Percentiles rank a stretch among this genome's conserved stretches.
These are phyloP conservation scores for Globisporangium nunn DNA, from an alignment of 352 stramenopile genomes.

Conservation along the genomic window DNA sequence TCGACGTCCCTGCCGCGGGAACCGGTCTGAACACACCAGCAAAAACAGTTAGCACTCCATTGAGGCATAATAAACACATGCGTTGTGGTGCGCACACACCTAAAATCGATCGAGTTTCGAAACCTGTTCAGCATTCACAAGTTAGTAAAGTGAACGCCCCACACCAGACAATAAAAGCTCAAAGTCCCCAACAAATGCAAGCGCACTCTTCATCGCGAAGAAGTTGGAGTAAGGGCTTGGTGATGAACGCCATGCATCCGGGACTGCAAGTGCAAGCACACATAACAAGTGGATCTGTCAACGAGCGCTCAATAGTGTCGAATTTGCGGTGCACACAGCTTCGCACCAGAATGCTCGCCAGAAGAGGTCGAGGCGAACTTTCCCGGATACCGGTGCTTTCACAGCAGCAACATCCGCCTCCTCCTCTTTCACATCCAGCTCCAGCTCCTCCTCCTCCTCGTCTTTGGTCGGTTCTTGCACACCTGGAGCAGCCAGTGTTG, in stretches of 20 bases:
- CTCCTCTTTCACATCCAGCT: conserved; percentile 26
- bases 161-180: too few species aligned
- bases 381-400: conserved; percentile 14
- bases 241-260: conserved; percentile 71
- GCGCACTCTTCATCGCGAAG: conserved; percentile 49
- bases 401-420: conserved; percentile 10
- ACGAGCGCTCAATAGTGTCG: neutral
- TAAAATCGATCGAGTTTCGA: conserved; percentile 63
- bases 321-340: too few species aligned
- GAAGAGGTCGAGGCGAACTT: conserved; percentile 64
- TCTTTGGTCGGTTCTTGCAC: neutral
- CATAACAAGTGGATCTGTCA: neutral
- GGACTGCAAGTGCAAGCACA: conserved; percentile 20
- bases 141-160: conserved; percentile 1
- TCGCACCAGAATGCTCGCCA: conserved; percentile 78
- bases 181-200: neutral
- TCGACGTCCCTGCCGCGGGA: conserved; percentile 56
- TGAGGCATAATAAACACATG: too few species aligned
- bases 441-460: conserved; percentile 20
- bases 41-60: neutral
- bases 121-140: conserved; percentile 29
- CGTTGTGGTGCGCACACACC: conserved; percentile 6
- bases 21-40: conserved; percentile 25
- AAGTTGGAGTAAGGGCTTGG: conserved; percentile 49
- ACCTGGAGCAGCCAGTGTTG: conserved; percentile 7